Evolutionary conservation across 2,329 filamentous ascomycete genomes (phyloP).

Genomic region (Exophiala spinifera): DNA sequence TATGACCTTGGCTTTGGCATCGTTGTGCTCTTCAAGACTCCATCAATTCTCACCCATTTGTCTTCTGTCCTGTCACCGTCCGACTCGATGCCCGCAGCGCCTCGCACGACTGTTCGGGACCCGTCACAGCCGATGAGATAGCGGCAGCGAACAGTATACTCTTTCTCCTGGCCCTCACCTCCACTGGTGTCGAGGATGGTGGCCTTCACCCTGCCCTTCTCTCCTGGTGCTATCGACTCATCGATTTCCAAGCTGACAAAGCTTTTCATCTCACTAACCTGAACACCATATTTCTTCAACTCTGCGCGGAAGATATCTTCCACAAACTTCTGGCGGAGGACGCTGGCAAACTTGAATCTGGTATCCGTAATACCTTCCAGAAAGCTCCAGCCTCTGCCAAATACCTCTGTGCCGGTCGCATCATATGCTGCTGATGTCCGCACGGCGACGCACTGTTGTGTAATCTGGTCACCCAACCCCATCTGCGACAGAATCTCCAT

Average conservation of each 20-base stretch:
- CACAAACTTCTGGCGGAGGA: constrained; percentile 55
- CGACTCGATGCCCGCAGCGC: constrained; percentile 47
- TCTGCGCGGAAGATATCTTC: constrained; percentile 52
- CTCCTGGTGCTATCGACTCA: constrained; percentile 29
- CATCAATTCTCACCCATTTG: constrained; percentile 55
- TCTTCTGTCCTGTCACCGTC: constrained; percentile 50
- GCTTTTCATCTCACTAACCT: constrained; percentile 37
- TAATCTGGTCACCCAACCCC: constrained; percentile 48
- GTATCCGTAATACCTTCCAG: constrained; percentile 55
- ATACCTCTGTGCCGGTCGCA: constrained; percentile 43
- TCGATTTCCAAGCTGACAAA: constrained; percentile 41
- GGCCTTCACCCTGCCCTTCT: constrained; percentile 26
- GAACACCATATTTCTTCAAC: constrained; percentile 37
- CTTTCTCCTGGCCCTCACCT: constrained; percentile 21
- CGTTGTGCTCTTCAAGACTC: constrained; percentile 45
- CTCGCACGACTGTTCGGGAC: constrained; percentile 49
- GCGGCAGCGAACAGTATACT: constrained; percentile 39
- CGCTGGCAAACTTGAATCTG: constrained; percentile 52
- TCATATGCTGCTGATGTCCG: constrained; percentile 51
- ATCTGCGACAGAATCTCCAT: constrained; percentile 54
- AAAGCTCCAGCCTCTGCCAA: constrained; percentile 51
- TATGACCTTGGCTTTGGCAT: constrained; percentile 49
- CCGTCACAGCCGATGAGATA: constrained; percentile 55
- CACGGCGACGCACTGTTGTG: constrained; percentile 54
- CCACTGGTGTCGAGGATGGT: constrained; percentile 34